These are phyloP conservation scores for Russula earlei DNA, from an alignment of 768 basidiomycete species.

Conservation along the genomic window DNA sequence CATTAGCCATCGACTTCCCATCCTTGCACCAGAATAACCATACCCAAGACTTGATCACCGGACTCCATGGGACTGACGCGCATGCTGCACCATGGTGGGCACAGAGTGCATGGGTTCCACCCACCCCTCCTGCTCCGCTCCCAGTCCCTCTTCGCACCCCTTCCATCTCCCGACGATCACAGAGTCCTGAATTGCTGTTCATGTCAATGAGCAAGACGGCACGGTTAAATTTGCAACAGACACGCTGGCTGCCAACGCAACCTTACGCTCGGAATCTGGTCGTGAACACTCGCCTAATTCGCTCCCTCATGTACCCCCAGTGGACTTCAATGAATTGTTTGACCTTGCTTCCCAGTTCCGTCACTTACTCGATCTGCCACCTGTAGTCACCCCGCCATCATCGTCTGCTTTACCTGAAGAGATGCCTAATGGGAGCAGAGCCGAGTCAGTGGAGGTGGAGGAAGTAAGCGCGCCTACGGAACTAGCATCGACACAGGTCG, in stretches of 20 bases:
- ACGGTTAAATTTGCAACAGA: background rate
- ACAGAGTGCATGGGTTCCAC: slow-evolving; percentile 10
- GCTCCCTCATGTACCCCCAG: slow-evolving; percentile 18
- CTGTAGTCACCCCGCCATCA: slow-evolving; percentile 4
- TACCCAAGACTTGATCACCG: background rate
- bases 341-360: slow-evolving; percentile 20
- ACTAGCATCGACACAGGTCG: slow-evolving; percentile 7
- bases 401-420: background rate
- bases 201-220: background rate
- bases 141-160: slow-evolving; percentile 12
- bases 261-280: background rate
- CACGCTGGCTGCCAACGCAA: background rate
- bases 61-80: background rate
- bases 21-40: slow-evolving; percentile 1
- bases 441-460: background rate
- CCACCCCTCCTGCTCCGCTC: slow-evolving; percentile 9
- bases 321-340: slow-evolving; percentile 20
- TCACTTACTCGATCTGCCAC: slow-evolving; percentile 18
- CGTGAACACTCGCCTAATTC: background rate
- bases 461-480: slow-evolving; percentile 10
- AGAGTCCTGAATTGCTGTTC: slow-evolving; percentile 7
- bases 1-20: slow-evolving; percentile 11
- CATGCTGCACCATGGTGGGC: slow-evolving; percentile 14
- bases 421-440: background rate
- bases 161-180: slow-evolving; percentile 2